Evolutionary conservation across 2,329 filamentous ascomycete species (phyloP).

Genomic region (Cladophialophora carrionii): DNA sequence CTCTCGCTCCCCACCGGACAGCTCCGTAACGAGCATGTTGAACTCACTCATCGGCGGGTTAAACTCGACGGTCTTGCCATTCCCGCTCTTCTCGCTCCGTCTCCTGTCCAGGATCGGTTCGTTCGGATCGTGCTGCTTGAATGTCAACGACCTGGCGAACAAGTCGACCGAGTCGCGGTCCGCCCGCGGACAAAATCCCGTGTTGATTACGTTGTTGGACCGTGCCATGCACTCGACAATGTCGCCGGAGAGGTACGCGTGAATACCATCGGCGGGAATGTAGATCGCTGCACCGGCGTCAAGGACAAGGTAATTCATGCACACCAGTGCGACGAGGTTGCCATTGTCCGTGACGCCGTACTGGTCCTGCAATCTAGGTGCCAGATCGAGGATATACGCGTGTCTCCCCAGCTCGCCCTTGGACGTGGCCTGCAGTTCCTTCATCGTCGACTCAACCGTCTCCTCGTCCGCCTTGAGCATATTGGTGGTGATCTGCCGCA

Average conservation of each 20-base stretch:
- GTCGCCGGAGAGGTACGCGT: constrained; percentile 72
- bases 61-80: constrained; percentile 66
- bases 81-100: constrained; percentile 56
- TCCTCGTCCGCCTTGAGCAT: constrained; percentile 60
- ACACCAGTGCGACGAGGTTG: constrained; percentile 68
- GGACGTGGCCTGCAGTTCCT: constrained; percentile 55
- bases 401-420: constrained; percentile 55
- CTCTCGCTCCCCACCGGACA: constrained; percentile 64
- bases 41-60: constrained; percentile 73
- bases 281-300: constrained; percentile 68
- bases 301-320: constrained; percentile 74
- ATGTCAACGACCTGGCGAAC: constrained; percentile 66
- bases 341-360: constrained; percentile 68
- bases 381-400: constrained; percentile 64
- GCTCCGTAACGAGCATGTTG: constrained; percentile 63
- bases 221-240: constrained; percentile 81
- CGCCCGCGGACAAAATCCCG: constrained; percentile 70
- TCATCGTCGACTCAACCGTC: constrained; percentile 58
- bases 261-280: constrained; percentile 73
- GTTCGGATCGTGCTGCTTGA: constrained; percentile 61
- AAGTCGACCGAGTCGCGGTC: constrained; percentile 67
- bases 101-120: constrained; percentile 60
- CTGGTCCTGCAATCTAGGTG: constrained; percentile 66
- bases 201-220: constrained; percentile 74
- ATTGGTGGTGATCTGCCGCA: constrained; percentile 60